Conservation (phyloP, 768 basidiomycete genomes). For the Tricholoma matsutake region DNA sequence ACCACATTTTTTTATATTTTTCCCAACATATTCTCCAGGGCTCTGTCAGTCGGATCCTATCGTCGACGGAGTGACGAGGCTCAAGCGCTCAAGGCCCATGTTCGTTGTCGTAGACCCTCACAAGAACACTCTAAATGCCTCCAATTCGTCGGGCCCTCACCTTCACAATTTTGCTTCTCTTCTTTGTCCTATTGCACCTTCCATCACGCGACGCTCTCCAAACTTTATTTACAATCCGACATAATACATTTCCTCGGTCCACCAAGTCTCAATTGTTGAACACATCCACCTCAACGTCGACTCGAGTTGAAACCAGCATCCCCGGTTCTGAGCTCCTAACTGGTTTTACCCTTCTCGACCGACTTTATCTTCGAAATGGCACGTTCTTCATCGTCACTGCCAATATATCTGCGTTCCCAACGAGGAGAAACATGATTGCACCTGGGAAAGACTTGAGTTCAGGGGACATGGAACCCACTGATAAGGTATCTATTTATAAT, state of each 20-base stretch:
- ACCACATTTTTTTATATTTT: too few relatives aligned
- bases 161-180: conserved; percentile 4
- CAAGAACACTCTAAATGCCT: too few relatives aligned
- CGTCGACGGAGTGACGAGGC: too few relatives aligned
- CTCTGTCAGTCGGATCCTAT: too few relatives aligned
- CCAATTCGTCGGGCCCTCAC: conserved; percentile 10
- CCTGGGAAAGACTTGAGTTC: conserved; percentile 21
- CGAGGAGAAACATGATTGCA: conserved; percentile 39
- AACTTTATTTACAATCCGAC: neutral
- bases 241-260: neutral
- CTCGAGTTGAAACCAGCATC: conserved; percentile 22
- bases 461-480: conserved; percentile 27
- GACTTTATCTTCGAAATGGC: conserved; percentile 73
- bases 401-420: conserved; percentile 38
- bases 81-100: too few relatives aligned
- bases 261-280: neutral
- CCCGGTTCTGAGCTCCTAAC: conserved; percentile 40
- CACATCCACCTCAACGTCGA: conserved; percentile 5
- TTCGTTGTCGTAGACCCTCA: too few relatives aligned
- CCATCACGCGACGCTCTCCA: neutral
- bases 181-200: neutral
- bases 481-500: conserved; percentile 17
- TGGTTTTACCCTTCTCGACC: conserved; percentile 74
- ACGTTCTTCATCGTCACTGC: conserved; percentile 66
- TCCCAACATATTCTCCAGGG: too few relatives aligned